A percentile compares a stretch with the other conserved stretches of the same genome.
These are phyloP conservation scores for Coemansia sp. DNA, from an alignment of 192 early-diverging fungal genomes.

Conservation along the genomic window DNA sequence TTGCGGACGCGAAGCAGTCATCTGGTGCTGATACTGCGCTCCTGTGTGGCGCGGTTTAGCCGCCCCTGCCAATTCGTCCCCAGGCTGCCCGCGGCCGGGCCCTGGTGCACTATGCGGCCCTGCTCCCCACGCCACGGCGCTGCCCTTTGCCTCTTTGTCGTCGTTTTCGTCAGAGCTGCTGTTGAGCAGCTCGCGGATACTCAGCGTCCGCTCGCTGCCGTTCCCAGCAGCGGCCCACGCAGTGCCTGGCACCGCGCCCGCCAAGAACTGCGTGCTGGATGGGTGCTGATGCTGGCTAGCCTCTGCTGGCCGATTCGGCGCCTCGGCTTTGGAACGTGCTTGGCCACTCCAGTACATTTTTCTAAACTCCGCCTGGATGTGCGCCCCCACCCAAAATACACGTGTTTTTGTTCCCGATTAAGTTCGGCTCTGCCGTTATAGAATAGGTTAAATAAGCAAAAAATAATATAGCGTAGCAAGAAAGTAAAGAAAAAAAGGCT, in stretches of 20 bases:
- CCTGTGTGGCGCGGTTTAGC: constrained; percentile 11
- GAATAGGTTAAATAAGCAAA: constrained; percentile 1
- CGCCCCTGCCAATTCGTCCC: constrained; percentile 12
- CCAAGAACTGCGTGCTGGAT: too few relatives aligned
- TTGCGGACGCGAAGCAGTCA: too few relatives aligned
- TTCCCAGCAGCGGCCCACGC: background rate
- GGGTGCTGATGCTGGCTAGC: background rate
- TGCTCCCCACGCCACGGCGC: background rate
- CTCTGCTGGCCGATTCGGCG: background rate
- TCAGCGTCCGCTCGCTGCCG: constrained; percentile 15
- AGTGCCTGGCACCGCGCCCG: too few relatives aligned
- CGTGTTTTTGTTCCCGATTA: constrained; percentile 1
- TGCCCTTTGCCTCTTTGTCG: background rate
- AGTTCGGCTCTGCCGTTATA: background rate
- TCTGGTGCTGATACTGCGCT: background rate
- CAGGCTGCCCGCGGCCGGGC: constrained; percentile 1
- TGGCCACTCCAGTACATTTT: constrained; percentile 5
- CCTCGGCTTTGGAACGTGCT: background rate
- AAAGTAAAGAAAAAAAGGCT: background rate
- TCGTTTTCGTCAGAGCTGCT: constrained; percentile 12
- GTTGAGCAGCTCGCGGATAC: constrained; percentile 34
- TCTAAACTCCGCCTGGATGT: constrained; percentile 3
- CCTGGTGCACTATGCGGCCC: background rate
- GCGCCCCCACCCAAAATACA: too few relatives aligned
- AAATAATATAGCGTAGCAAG: background rate